phyloP scores from a whole-genome alignment of 192 early-diverging fungal genomes.

The Mortierella hygrophila region DNA sequence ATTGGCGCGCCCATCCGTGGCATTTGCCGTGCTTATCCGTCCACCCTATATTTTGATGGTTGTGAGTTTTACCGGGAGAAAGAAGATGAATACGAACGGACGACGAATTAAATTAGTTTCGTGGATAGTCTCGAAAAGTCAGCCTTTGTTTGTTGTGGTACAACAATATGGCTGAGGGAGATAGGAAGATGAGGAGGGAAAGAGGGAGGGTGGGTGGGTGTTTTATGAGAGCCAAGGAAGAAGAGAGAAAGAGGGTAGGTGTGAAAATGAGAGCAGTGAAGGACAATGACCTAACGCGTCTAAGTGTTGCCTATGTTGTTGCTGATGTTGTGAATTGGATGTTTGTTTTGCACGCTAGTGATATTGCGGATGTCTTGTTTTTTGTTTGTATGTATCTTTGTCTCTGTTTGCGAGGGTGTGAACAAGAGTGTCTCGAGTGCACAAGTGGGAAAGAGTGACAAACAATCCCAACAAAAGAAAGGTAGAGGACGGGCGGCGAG shows the following conservation, averaged over 20 bases:
- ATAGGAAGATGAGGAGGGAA: neutral
- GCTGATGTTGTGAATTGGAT: neutral
- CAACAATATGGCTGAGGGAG: neutral
- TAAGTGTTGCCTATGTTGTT: neutral
- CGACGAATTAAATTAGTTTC: too few species aligned
- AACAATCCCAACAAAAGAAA: too few species aligned
- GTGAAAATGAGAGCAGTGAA: too few species aligned
- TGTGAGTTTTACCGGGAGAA: too few species aligned
- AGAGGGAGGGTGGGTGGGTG: too few species aligned
- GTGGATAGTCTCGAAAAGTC: too few species aligned
- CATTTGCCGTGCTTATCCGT: slow-evolving; percentile 22
- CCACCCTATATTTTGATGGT: slow-evolving; percentile 17
- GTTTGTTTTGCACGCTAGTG: neutral
- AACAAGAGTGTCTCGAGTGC: too few species aligned
- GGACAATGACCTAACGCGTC: neutral
- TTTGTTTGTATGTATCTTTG: too few species aligned
- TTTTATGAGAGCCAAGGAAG: neutral
- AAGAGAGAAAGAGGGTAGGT: neutral
- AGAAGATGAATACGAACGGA: too few species aligned
- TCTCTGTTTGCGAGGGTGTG: too few species aligned
- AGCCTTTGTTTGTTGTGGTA: neutral
- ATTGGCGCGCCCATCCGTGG: slow-evolving; percentile 43
- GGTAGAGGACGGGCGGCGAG: too few species aligned
- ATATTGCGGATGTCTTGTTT: neutral
- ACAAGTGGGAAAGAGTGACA: too few species aligned